Percentiles rank a stretch among this genome's conserved stretches.
Conservation (phyloP, 2,329 filamentous ascomycete species). For the Cordyceps farinosa region DNA sequence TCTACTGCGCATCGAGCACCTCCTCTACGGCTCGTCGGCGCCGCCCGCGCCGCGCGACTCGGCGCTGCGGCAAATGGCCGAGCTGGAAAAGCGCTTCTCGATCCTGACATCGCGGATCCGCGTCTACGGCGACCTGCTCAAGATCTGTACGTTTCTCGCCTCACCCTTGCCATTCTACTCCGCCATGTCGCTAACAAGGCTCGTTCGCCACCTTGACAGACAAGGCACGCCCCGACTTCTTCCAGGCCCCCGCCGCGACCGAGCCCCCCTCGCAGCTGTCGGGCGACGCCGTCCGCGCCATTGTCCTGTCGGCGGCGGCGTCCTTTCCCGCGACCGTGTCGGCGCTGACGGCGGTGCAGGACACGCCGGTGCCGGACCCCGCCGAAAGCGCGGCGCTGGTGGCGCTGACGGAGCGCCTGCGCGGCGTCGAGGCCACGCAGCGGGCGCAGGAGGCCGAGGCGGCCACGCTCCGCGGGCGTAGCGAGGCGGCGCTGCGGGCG, state of each 20-base stretch:
- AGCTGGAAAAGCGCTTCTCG: constrained; percentile 53
- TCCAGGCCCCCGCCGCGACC: constrained; percentile 44
- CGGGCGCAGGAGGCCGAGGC: constrained; percentile 60
- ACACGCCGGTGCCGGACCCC: constrained; percentile 55
- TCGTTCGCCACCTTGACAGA: constrained; percentile 34
- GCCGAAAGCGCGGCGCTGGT: constrained; percentile 54
- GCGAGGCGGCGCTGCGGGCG: constrained; percentile 56
- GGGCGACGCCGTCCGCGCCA: constrained; percentile 49
- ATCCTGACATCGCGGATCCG: constrained; percentile 48
- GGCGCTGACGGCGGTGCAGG: constrained; percentile 52
- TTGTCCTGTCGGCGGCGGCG: constrained; percentile 54
- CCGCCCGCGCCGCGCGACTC: constrained; percentile 36
- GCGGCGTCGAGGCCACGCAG: constrained; percentile 57
- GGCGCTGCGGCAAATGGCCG: constrained; percentile 42
- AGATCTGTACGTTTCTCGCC: constrained; percentile 48
- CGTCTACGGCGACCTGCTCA: constrained; percentile 57
- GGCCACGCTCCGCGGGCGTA: constrained; percentile 59
- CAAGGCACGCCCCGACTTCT: constrained; percentile 51
- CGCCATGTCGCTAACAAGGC: no score
- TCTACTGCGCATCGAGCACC: constrained; percentile 56
- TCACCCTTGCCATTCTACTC: no score
- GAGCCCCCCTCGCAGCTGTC: constrained; percentile 51
- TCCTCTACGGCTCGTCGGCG: constrained; percentile 48
- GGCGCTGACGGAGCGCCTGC: constrained; percentile 58
- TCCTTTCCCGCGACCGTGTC: constrained; percentile 55